These are phyloP conservation scores for Blastobotrys indianensis DNA, from an alignment of 1,139 yeast genomes.

Conservation along the genomic window DNA sequence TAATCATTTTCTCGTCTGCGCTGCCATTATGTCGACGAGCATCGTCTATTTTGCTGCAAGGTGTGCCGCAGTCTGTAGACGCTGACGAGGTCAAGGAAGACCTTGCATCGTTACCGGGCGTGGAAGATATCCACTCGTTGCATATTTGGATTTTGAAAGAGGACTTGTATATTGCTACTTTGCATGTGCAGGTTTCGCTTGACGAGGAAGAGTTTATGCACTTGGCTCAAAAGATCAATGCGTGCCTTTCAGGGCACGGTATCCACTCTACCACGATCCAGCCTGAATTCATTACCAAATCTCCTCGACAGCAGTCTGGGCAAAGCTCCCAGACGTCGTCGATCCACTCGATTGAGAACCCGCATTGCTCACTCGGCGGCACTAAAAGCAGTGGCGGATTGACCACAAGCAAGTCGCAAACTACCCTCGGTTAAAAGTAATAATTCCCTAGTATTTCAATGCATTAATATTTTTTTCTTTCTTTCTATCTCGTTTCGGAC, in stretches of 20 bases:
- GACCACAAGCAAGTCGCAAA: conserved; percentile 1
- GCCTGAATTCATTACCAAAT: conserved; percentile 57
- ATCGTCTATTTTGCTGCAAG: conserved; percentile 83
- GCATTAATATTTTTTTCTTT: no score
- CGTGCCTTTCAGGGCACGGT: conserved; percentile 75
- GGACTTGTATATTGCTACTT: conserved; percentile 77
- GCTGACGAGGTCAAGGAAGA: conserved; percentile 69
- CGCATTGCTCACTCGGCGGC: conserved; percentile 7
- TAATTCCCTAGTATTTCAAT: no score
- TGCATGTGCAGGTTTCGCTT: conserved; percentile 71
- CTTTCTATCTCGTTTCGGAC: no score
- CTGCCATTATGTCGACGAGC: conserved; percentile 84
- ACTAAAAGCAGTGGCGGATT: conserved; percentile 10
- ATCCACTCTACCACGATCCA: conserved; percentile 93
- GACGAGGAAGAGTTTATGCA: conserved; percentile 60
- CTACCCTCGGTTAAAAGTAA: not conserved
- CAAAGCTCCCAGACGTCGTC: conserved; percentile 1
- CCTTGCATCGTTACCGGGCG: conserved; percentile 60
- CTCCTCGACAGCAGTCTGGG: not conserved
- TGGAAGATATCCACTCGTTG: conserved; percentile 84
- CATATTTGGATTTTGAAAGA: conserved; percentile 96
- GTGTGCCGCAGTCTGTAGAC: conserved; percentile 78
- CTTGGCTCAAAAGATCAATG: conserved; percentile 73
- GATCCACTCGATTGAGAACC: not conserved
- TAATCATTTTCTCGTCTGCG: conserved; percentile 85